Evolutionary conservation across 2,329 filamentous ascomycete genomes (phyloP), one percentile per base, ranked within the genome.

Genomic region (Apiospora pterosperma): DNA sequence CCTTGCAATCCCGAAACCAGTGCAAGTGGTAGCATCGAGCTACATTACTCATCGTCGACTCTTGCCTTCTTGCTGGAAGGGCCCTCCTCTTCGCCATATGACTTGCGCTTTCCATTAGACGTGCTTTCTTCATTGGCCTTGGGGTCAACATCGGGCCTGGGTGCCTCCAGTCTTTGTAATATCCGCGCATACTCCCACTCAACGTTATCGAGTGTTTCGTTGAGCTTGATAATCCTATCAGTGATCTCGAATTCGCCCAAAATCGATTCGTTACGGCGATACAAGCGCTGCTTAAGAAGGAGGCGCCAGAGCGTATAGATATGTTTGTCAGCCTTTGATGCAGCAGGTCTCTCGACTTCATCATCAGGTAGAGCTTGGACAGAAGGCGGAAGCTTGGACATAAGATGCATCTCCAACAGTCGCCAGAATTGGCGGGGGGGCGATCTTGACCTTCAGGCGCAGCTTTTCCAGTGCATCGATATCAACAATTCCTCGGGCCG

Each of bases 221-320:
- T 86, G 4, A 96, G 80, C 80, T 90, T 92, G 64, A 91, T 85
- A 8, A 91, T 86, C 39, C 91, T 84, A 75, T 95, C 91, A 0
- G 79, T 75, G 5, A 81, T 80, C 63, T 92, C 90, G 44, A 95
- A 78, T 76, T 94, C 89, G 41, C 86, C 84, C 14, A 96, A 81
- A 2, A 85, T 78, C 69, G 94, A 90, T 64, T 84, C 85, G 72
- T 96, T 95, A 71, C 93, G 90, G 55, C 86, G 84, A 74, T 92
- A 93, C 4, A 96, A 80, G 39, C 92, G 82, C 71, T 92, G 86
- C 79, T 96, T 96, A n/a, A 90, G 87, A 48, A 92, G 81, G 28
- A 95, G 76, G 36, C 89, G 82, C 91, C 91, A 96, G 55, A 92
- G 84, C 67, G 83, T 85, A 74, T 91, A 91, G 61, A 85, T 81